A percentile compares a stretch with the other conserved stretches of the same genome.
Evolutionary conservation across 169 alveolate genomes (phyloP).

Genomic region (Perkinsus olseni): DNA sequence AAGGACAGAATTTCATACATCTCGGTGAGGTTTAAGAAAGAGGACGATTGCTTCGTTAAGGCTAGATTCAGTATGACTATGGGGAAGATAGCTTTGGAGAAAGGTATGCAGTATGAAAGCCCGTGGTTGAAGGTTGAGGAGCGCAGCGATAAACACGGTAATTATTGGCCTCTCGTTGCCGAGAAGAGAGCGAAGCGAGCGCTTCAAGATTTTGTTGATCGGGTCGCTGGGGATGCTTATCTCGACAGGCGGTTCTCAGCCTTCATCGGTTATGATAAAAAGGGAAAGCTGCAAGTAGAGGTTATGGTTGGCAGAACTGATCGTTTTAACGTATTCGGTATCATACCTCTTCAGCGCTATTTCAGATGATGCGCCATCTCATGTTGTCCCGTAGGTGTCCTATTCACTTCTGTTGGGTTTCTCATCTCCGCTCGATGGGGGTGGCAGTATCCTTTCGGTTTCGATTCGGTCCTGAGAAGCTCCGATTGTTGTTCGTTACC

Average conservation of each 20-base stretch:
- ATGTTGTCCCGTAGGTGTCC: too few relatives aligned
- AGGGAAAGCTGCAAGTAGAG: neutral
- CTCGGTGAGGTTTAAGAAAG: neutral
- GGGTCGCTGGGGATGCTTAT: neutral
- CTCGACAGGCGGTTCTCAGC: neutral
- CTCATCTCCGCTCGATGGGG: too few relatives aligned
- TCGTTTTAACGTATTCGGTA: neutral
- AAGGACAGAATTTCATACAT: neutral
- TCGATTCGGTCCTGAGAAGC: too few relatives aligned
- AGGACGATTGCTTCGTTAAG: neutral
- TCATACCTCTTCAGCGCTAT: neutral
- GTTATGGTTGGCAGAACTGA: neutral
- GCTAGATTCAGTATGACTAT: neutral
- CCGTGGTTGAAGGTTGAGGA: neutral
- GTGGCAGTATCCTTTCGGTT: too few relatives aligned
- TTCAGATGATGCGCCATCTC: neutral
- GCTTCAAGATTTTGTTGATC: neutral
- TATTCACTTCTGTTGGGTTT: too few relatives aligned
- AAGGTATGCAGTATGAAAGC: neutral
- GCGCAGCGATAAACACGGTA: neutral
- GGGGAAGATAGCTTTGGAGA: neutral
- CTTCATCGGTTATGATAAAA: neutral
- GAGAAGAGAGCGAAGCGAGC: neutral
- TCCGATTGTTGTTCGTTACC: too few relatives aligned
- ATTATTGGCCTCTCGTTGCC: neutral